Conservation (phyloP, 2,329 filamentous ascomycete species). For the Cercospora beticola region DNA sequence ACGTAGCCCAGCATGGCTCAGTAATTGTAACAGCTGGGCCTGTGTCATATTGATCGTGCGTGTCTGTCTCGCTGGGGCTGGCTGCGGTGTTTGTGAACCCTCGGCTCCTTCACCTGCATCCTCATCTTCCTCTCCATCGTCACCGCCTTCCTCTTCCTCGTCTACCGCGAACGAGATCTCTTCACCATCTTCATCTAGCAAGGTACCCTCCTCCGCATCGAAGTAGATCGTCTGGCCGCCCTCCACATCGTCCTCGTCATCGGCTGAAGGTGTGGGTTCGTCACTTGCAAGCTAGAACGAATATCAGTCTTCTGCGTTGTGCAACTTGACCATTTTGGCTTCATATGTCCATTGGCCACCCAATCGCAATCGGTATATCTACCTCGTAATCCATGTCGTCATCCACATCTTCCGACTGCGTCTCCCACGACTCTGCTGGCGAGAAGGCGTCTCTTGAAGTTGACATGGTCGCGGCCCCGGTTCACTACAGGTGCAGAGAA, state of each 20-base stretch:
- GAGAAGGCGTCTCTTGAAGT: conserved; percentile 19
- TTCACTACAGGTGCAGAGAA: background rate
- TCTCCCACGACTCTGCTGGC: conserved; percentile 26
- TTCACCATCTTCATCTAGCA: conserved; percentile 30
- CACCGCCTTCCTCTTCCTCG: conserved; percentile 25
- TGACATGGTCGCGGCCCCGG: conserved; percentile 9
- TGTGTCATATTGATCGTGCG: conserved; percentile 35
- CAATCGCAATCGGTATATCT: background rate
- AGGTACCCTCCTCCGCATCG: conserved; percentile 42
- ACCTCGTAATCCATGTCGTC: conserved; percentile 55
- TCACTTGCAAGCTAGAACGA: conserved; percentile 36
- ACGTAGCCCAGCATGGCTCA: conserved; percentile 55
- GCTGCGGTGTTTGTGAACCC: conserved; percentile 31
- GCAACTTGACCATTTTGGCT: background rate
- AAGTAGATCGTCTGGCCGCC: conserved; percentile 42
- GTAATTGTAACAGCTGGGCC: conserved; percentile 54
- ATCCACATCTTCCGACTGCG: conserved; percentile 36
- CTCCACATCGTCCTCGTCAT: conserved; percentile 44
- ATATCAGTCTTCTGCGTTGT: conserved; percentile 7
- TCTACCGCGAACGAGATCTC: conserved; percentile 31
- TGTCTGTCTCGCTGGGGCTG: conserved; percentile 20
- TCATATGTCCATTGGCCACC: conserved; percentile 16
- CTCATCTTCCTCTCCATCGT: conserved; percentile 34
- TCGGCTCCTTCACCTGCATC: conserved; percentile 21
- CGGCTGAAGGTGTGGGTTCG: conserved; percentile 37